Base-by-base conservation (phyloP, 2,329 filamentous ascomycete genomes). In the Alternaria consortialis region DNA sequence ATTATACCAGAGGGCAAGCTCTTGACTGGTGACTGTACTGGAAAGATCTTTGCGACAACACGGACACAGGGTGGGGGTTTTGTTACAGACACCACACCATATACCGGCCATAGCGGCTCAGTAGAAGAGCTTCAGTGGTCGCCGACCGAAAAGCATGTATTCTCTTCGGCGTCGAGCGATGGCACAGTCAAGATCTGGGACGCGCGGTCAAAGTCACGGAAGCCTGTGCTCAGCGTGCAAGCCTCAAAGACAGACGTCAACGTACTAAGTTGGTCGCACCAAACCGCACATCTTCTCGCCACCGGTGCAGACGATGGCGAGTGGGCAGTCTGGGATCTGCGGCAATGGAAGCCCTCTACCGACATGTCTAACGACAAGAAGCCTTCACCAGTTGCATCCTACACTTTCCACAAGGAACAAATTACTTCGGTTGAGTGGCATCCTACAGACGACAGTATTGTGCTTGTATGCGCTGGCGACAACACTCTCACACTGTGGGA, bases 101-200 rank as follows among this genome's bases (percentile, higher is more conserved):
- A 96, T 81, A 87, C 87, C 23, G 94, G 94, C 52, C 95, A 99
- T 83, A 86, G 86, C 8, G 88, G 89, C 74, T 94, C 91, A 53
- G 89, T 99, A 15, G 95, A 99, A 83, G 95, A 99, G 77, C 84
- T 99, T 27, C 94, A 98, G 80, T 99, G 95, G 95, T 97, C 92
- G 53, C 95, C 95, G 0, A 92, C 90, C 17, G 95, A 99, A 82
- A 89, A 89, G 65, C 94, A 93, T 63, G 95, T 98, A 29, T 99
- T 99, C 75, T 91, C 95, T 0, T 98, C 94, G 0, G 94, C 92
- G 4, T 96, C 93, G 58, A 93, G 90, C 76, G 95, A 99, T 80
- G 94, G 95, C 71, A 97, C 92, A 9, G 90, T 99, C 65, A 94
- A 95, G 78, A 89, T 99, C 62, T 99, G 95, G 94, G 95, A 99